phyloP scores from a whole-genome alignment of 371 early-diverging fungal species.

The Funneliformis caledonium region DNA sequence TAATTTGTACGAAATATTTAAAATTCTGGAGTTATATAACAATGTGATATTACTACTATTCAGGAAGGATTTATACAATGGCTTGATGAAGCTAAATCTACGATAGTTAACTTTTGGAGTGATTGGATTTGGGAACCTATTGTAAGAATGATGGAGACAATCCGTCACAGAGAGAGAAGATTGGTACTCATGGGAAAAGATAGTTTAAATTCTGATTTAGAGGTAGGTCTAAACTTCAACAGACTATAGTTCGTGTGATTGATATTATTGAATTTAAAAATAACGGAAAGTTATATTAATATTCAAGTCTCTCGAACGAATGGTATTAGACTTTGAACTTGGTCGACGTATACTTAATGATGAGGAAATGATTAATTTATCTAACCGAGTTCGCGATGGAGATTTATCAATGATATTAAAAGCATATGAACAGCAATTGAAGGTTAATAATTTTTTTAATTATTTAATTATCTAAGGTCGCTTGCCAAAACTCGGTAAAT shows the following conservation, averaged over 20 bases:
- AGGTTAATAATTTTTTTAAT: constrained; percentile 48
- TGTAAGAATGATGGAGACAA: constrained; percentile 77
- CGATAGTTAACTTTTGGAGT: constrained; percentile 59
- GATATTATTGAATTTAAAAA: neutral
- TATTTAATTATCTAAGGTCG: too few species aligned
- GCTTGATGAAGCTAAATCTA: constrained; percentile 55
- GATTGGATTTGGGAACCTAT: constrained; percentile 87
- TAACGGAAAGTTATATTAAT: constrained; percentile 1
- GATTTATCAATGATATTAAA: constrained; percentile 80
- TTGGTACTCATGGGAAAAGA: constrained; percentile 78
- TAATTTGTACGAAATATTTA: constrained; percentile 42
- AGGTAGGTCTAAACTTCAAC: constrained; percentile 51
- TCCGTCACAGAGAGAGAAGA: constrained; percentile 77
- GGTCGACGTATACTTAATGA: constrained; percentile 58
- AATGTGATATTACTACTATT: constrained; percentile 49
- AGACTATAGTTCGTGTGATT: neutral
- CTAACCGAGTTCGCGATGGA: constrained; percentile 66
- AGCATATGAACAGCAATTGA: constrained; percentile 80
- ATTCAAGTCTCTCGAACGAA: constrained; percentile 79
- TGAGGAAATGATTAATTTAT: constrained; percentile 49
- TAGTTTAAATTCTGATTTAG: constrained; percentile 78
- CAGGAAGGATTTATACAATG: constrained; percentile 55
- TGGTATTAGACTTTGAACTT: constrained; percentile 84
- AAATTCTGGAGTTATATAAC: constrained; percentile 47
- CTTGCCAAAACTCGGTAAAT: too few species aligned